Evolutionary conservation across 164 flowering plant genomes (phyloP), one percentile per base, ranked within the genome.

Genomic region (Chimonanthus salicifolius): DNA sequence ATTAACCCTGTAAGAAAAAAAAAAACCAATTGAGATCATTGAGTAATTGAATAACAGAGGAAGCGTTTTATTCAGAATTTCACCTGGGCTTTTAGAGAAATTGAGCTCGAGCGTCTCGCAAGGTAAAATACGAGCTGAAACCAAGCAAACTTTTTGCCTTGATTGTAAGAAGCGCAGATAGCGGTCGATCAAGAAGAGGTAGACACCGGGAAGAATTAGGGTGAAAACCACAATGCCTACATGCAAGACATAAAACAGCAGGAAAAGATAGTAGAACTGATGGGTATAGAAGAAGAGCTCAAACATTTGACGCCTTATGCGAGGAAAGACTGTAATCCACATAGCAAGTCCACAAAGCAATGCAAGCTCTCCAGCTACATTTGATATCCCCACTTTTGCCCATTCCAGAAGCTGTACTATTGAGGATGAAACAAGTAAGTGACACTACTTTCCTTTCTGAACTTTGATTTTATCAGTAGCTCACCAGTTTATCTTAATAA

Each of bases 281-380:
- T 92, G 97, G 0, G 91, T 84, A 84, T 90, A 94, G 62, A 87
- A 89, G 88, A 94, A 94, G 76, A 94, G 84, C 83, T 91, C 97
- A 68, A 89, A 94, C 75, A 83, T 64, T 77, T 84, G 88, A 51
- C 86, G 79, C 69, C 97, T 78, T 8, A 94, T 82, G 8, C 78
- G 62, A 7, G 90, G 90, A 68, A 83, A 72, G 46, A 86, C 83
- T 45, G 94, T 85, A 3, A 74, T 81, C 98, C 97, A 94, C 82
- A 92, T 65, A 46, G 51, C 76, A 63, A 92, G 60, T 67, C 93
- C 91, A 10, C 76, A 70, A 5, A 85, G 21, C 74, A 91, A 76
- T 1, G 90, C 74, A 2, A 94, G 13, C 77, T 92, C 97, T 71
- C 97, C 98, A 0, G 98, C 90, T 66, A 91, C 79, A 72, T 88